phyloP scores from a whole-genome alignment of 75 land plant genomes.

The Larix kaempferi region DNA sequence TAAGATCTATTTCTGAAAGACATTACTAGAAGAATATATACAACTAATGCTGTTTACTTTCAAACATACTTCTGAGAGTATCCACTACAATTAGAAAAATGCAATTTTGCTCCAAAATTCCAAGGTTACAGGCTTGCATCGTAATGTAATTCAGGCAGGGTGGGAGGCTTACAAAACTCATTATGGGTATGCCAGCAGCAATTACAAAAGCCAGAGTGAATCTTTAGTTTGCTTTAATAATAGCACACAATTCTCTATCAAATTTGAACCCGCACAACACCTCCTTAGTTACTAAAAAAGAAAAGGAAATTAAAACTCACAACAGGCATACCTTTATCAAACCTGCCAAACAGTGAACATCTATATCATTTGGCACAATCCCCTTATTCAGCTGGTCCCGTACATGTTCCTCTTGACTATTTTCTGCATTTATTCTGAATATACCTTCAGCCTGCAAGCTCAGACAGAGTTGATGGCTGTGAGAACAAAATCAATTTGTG shows the following conservation, averaged over 20 bases:
- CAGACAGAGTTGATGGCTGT: neutral
- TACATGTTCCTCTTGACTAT: conserved; percentile 86
- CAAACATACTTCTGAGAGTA: neutral
- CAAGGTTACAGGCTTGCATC: neutral
- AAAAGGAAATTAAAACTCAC: no score
- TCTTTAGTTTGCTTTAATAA: neutral
- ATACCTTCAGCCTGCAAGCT: conserved; percentile 89
- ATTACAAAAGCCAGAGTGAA: no score
- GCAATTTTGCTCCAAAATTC: neutral
- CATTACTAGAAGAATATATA: neutral
- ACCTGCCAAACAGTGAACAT: conserved; percentile 94
- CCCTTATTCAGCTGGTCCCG: conserved; percentile 94
- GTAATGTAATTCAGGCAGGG: neutral
- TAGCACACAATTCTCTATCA: neutral
- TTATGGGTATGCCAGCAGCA: neutral
- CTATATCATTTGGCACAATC: conserved; percentile 86
- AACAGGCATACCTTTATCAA: conserved; percentile 65
- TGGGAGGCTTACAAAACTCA: neutral
- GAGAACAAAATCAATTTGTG: neutral
- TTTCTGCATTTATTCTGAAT: conserved; percentile 94
- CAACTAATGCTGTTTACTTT: neutral
- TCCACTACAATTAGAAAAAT: neutral
- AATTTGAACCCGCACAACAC: neutral
- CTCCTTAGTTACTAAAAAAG: no score
- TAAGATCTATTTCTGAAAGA: neutral